A percentile compares a stretch with the other conserved stretches of the same genome.
These are phyloP conservation scores for Euphorbia lathyris DNA, from an alignment of 345 rosid genomes.

Conservation along the genomic window DNA sequence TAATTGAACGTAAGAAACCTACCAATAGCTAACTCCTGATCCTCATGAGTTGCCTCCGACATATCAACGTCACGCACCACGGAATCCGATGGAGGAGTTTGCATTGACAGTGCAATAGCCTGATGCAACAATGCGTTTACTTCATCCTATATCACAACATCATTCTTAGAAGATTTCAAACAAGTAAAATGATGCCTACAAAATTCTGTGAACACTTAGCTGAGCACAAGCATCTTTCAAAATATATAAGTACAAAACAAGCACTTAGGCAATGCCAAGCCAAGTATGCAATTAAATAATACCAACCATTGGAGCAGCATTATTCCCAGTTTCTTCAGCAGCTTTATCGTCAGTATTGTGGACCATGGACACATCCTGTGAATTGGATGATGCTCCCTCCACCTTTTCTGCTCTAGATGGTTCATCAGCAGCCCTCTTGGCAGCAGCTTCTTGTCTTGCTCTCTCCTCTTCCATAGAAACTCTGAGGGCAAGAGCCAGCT, in stretches of 20 bases:
- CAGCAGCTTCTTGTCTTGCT: slow-evolving; percentile 82
- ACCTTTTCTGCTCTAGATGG: slow-evolving; percentile 46
- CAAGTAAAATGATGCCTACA: too few species aligned
- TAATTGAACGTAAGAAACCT: slow-evolving; percentile 15
- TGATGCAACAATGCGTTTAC: slow-evolving; percentile 51
- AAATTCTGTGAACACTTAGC: too few species aligned
- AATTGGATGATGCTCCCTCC: slow-evolving; percentile 42
- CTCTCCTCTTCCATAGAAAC: slow-evolving; percentile 88
- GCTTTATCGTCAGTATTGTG: slow-evolving; percentile 34
- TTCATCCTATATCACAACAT: slow-evolving; percentile 41
- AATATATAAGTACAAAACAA: background rate
- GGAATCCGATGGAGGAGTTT: slow-evolving; percentile 23
- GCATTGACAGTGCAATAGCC: slow-evolving; percentile 69
- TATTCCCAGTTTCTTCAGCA: slow-evolving; percentile 31
- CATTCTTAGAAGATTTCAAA: too few species aligned
- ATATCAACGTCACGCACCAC: slow-evolving; percentile 16
- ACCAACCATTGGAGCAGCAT: slow-evolving; percentile 40
- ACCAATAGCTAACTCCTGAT: slow-evolving; percentile 60
- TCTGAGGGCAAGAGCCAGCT: slow-evolving; percentile 74
- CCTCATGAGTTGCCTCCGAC: slow-evolving; percentile 35
- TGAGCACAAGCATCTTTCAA: background rate
- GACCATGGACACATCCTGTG: slow-evolving; percentile 48
- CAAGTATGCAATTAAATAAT: background rate
- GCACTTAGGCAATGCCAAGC: too few species aligned
- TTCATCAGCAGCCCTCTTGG: slow-evolving; percentile 65